Percentiles rank a stretch among this genome's conserved stretches.
These are phyloP conservation scores for Quercus gilva DNA, from an alignment of 306 rosid genomes.

Conservation along the genomic window DNA sequence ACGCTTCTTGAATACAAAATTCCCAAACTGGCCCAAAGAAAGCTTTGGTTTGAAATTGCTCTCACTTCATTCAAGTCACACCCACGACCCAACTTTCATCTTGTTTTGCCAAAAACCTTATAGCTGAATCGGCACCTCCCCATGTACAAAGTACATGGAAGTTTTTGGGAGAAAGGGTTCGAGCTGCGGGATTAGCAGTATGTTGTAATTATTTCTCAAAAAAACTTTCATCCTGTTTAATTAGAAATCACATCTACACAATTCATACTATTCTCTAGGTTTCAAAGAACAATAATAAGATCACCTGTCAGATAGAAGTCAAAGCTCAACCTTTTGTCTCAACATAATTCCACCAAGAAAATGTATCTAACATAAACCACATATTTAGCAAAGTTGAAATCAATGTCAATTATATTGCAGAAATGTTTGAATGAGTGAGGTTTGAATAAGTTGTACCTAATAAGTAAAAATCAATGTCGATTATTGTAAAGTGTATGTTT, in stretches of 20 bases:
- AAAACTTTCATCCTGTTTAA: neutral
- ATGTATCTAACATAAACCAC: neutral
- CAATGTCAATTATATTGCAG: neutral
- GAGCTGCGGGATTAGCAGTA: too few species aligned
- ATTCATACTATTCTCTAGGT: neutral
- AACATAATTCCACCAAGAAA: neutral
- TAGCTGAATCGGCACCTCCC: too few species aligned
- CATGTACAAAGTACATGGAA: too few species aligned
- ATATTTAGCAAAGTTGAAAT: neutral
- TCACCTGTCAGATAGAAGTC: neutral
- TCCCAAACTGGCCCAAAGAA: neutral
- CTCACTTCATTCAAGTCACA: neutral
- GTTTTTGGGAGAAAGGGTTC: too few species aligned
- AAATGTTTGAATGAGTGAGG: neutral
- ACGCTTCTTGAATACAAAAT: neutral
- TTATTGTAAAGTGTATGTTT: slow-evolving; percentile 12
- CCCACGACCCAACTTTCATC: neutral
- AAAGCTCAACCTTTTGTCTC: neutral
- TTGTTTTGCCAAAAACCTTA: too few species aligned
- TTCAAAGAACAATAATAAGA: neutral
- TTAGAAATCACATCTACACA: neutral
- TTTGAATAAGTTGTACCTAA: too few species aligned
- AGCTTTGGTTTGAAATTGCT: neutral
- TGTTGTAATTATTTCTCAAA: too few species aligned
- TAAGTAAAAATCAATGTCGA: neutral